Conservation (phyloP, 1,284 basidiomycete species). For the Trametes versicolor region DNA sequence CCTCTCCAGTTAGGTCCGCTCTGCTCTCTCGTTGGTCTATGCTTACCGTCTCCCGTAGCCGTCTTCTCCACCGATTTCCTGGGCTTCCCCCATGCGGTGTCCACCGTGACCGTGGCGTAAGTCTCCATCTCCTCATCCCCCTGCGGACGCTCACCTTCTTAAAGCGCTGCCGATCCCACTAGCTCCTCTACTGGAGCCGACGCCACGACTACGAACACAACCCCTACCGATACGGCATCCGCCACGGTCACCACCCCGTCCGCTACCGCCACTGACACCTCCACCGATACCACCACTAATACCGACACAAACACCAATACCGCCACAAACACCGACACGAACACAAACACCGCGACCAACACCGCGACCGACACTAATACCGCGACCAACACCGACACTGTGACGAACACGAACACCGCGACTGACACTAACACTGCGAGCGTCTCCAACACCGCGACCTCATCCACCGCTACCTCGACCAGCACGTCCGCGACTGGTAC, state of each 20-base stretch:
- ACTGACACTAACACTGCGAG: conserved; percentile 24
- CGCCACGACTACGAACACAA: not conserved
- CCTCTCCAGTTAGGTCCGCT: conserved; percentile 14
- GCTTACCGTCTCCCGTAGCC: conserved; percentile 3
- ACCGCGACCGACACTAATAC: not conserved
- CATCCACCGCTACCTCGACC: conserved; percentile 17
- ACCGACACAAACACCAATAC: conserved; percentile 18
- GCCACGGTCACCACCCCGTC: no score
- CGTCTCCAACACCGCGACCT: conserved; percentile 10
- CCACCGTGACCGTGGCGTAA: conserved; percentile 15
- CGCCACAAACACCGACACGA: conserved; percentile 1
- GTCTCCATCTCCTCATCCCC: not conserved
- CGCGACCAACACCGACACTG: conserved; percentile 26
- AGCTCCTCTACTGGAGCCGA: conserved; percentile 10
- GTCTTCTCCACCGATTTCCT: conserved; percentile 8
- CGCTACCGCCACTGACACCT: no score
- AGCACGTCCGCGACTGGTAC: conserved; percentile 11
- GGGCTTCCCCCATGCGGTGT: conserved; percentile 4
- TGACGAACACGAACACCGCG: conserved; percentile 8
- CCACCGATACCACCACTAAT: not conserved
- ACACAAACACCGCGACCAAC: conserved; percentile 18
- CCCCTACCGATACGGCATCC: conserved; percentile 1
- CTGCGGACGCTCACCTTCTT: not conserved
- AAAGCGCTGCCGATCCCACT: conserved; percentile 4
- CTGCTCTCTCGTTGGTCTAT: not conserved